Evolutionary conservation across 2,329 filamentous ascomycete species (phyloP).

Genomic region (Ceratocystis huliohia): DNA sequence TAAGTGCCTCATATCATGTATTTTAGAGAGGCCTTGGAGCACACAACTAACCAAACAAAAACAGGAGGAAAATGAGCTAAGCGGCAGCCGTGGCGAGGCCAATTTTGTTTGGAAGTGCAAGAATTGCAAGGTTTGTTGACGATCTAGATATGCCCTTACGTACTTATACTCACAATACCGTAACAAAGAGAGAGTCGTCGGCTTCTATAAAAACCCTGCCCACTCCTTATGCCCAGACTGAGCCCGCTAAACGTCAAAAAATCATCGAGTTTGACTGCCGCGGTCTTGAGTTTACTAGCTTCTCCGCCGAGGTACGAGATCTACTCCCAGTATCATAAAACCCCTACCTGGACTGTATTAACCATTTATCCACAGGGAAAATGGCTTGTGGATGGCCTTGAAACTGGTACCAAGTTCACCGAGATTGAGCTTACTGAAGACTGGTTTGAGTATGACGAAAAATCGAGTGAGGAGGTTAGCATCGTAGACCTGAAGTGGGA

Average conservation of each 20-base stretch:
- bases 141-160: neutral
- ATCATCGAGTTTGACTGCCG: constrained; percentile 88
- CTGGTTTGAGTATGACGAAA: constrained; percentile 98
- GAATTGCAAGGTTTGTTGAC: constrained; percentile 67
- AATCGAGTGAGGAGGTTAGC: constrained; percentile 79
- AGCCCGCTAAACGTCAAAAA: constrained; percentile 62
- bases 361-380: constrained; percentile 49
- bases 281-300: constrained; percentile 82
- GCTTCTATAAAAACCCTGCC: constrained; percentile 70
- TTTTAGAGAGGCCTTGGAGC: neutral
- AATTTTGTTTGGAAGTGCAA: constrained; percentile 99
- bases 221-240: constrained; percentile 54
- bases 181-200: constrained; percentile 60
- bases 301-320: constrained; percentile 64
- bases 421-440: constrained; percentile 76
- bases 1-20: constrained; percentile 34
- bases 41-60: neutral
- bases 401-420: constrained; percentile 70
- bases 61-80: constrained; percentile 80
- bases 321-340: neutral
- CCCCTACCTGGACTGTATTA: constrained; percentile 3
- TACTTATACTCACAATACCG: neutral
- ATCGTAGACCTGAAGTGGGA: constrained; percentile 85
- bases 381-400: constrained; percentile 71
- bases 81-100: constrained; percentile 84